phyloP scores from a whole-genome alignment of 2,329 filamentous ascomycete species.

The Colletotrichum echinochloae region DNA sequence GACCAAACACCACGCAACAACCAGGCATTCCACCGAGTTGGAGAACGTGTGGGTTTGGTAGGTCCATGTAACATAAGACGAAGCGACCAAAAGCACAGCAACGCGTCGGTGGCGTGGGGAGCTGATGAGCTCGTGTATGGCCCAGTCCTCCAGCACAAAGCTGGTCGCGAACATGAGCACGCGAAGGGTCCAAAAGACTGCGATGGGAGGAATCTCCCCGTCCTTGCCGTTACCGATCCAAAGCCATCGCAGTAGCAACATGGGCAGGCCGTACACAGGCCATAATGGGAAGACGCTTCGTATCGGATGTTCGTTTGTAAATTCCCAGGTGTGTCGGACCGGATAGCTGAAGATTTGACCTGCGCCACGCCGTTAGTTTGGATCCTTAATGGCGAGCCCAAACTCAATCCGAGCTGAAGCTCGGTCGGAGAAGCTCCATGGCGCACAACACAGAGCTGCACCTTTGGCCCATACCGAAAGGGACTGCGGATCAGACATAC shows the following conservation, averaged over 20 bases:
- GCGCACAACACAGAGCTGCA: slow-evolving; percentile 8
- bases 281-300: slow-evolving; percentile 97
- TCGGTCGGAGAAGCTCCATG: slow-evolving; percentile 25
- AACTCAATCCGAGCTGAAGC: slow-evolving; percentile 32
- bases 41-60: slow-evolving; percentile 99
- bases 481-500: slow-evolving; percentile 64
- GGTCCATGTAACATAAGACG: slow-evolving; percentile 98
- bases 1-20: slow-evolving; percentile 93
- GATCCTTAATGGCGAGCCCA: slow-evolving; percentile 38
- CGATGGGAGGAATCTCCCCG: slow-evolving; percentile 81
- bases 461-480: slow-evolving; percentile 1
- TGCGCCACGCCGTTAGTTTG: slow-evolving; percentile 52
- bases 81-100: slow-evolving; percentile 87
- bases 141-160: slow-evolving; percentile 98
- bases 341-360: slow-evolving; percentile 95
- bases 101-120: slow-evolving; percentile 77
- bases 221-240: slow-evolving; percentile 86
- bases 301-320: slow-evolving; percentile 87
- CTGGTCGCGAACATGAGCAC: slow-evolving; percentile 93
- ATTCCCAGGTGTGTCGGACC: slow-evolving; percentile 93
- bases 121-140: slow-evolving; percentile 88
- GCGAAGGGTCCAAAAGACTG: slow-evolving; percentile 90
- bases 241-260: slow-evolving; percentile 92
- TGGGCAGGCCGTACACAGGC: slow-evolving; percentile 93
- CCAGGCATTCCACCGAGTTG: slow-evolving; percentile 93